Conservation (phyloP, 2,329 filamentous ascomycete genomes). For the Mariannaea sp. region DNA sequence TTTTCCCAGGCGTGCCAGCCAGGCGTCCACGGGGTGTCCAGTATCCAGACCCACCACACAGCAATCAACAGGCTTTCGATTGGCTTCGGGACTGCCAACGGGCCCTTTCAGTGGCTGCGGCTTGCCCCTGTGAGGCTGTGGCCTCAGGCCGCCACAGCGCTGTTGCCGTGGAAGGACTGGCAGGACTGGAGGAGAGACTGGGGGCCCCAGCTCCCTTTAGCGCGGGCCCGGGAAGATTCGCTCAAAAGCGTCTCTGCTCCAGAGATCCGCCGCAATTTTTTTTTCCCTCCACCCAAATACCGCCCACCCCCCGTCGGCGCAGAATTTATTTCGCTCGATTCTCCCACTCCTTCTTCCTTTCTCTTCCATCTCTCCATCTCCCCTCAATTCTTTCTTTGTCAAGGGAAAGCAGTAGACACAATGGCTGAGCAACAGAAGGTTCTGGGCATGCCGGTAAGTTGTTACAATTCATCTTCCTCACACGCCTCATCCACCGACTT, state of each 20-base stretch:
- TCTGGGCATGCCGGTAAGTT: constrained; percentile 71
- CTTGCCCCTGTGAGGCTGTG: constrained; percentile 24
- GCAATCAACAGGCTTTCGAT: constrained; percentile 24
- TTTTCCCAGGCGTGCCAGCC: constrained; percentile 15
- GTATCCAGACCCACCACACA: constrained; percentile 16
- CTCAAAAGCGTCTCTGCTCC: constrained; percentile 53
- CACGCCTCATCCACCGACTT: neutral
- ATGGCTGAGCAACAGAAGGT: constrained; percentile 63
- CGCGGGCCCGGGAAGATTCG: constrained; percentile 57
- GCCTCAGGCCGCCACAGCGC: constrained; percentile 43
- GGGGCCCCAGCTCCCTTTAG: constrained; percentile 41
- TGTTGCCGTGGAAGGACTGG: constrained; percentile 45
- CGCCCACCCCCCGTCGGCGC: constrained; percentile 50
- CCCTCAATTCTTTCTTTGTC: constrained; percentile 63
- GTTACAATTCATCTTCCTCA: neutral
- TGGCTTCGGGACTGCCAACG: constrained; percentile 1
- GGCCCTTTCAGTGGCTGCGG: constrained; percentile 24
- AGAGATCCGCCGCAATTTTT: constrained; percentile 56
- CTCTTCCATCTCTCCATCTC: constrained; percentile 59
- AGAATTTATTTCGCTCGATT: constrained; percentile 52
- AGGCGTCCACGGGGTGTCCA: too few relatives aligned
- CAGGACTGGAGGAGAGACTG: constrained; percentile 30
- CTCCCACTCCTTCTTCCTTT: constrained; percentile 49
- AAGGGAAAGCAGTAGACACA: constrained; percentile 52
- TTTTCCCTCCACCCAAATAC: constrained; percentile 50